Percentiles rank a stretch among this genome's conserved stretches.
phyloP scores from a whole-genome alignment of 2,329 filamentous ascomycete species.

The Hypoxylon sp. region DNA sequence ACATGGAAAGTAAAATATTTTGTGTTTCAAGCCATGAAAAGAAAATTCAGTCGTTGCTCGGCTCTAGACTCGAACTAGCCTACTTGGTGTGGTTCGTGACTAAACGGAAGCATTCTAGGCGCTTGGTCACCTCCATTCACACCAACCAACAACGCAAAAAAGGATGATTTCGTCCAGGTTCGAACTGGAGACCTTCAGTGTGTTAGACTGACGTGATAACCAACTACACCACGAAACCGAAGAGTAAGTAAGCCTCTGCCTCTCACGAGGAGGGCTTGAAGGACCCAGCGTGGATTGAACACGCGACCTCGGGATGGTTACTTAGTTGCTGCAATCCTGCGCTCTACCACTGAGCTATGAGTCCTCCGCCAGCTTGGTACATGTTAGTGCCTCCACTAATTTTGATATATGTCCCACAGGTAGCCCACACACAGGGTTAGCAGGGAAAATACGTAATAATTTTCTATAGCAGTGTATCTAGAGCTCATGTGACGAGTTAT shows the following conservation, averaged over 20 bases:
- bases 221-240: slow-evolving; percentile 57
- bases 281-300: slow-evolving; percentile 10
- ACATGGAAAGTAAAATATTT: no score
- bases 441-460: not conserved
- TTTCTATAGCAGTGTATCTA: not conserved
- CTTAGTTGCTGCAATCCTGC: slow-evolving; percentile 3
- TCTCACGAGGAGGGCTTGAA: not conserved
- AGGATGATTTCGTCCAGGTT: slow-evolving; percentile 50
- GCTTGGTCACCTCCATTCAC: not conserved
- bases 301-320: slow-evolving; percentile 2
- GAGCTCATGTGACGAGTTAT: not conserved
- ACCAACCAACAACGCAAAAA: not conserved
- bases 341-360: slow-evolving; percentile 15
- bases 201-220: slow-evolving; percentile 67
- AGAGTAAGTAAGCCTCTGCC: not conserved
- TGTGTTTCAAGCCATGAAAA: no score
- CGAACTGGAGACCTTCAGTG: slow-evolving; percentile 58
- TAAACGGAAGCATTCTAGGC: not conserved
- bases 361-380: not conserved
- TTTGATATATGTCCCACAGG: not conserved
- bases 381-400: not conserved
- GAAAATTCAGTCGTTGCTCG: no score
- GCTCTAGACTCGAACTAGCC: no score
- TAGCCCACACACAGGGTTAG: not conserved
- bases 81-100: not conserved